Evolutionary conservation across 139 green algal species (phyloP).

Genomic region (Chlamydomonas asymmetrica): DNA sequence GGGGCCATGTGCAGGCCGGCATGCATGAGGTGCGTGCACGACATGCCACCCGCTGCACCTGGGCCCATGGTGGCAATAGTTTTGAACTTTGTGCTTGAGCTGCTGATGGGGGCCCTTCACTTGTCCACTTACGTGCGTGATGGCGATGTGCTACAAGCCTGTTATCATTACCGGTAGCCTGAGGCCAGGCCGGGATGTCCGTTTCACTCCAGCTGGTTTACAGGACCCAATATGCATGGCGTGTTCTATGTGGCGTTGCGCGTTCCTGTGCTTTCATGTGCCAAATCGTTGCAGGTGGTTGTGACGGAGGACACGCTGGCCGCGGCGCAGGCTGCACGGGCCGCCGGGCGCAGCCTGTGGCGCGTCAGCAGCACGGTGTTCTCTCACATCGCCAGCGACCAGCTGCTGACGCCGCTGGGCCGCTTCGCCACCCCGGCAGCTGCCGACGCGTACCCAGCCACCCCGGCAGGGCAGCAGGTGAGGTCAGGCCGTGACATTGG

Average conservation of each 20-base stretch:
- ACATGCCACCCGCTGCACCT: too few species aligned
- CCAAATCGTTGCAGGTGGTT: slow-evolving; percentile 67
- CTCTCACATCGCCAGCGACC: slow-evolving; percentile 48
- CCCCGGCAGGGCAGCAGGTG: slow-evolving; percentile 28
- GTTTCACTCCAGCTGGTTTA: not conserved
- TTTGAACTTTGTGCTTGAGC: too few species aligned
- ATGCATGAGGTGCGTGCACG: slow-evolving; percentile 87
- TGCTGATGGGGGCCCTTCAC: slow-evolving; percentile 8
- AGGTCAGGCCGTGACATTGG: too few species aligned
- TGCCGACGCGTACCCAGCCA: not conserved
- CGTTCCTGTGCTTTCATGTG: too few species aligned
- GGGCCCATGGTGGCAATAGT: too few species aligned
- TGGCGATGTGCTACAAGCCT: not conserved
- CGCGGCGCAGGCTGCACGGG: slow-evolving; percentile 55
- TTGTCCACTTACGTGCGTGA: not conserved
- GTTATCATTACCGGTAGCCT: not conserved
- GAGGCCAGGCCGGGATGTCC: not conserved
- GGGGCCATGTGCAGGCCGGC: slow-evolving; percentile 75
- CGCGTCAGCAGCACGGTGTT: slow-evolving; percentile 91
- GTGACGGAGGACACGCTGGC: slow-evolving; percentile 65
- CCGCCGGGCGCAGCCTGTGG: slow-evolving; percentile 71
- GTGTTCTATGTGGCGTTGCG: too few species aligned
- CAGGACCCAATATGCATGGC: too few species aligned
- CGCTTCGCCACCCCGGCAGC: slow-evolving; percentile 5
- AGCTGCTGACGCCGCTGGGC: slow-evolving; percentile 22